Conservation (phyloP, 805 yeast genomes). For the Cyberlindnera americana region DNA sequence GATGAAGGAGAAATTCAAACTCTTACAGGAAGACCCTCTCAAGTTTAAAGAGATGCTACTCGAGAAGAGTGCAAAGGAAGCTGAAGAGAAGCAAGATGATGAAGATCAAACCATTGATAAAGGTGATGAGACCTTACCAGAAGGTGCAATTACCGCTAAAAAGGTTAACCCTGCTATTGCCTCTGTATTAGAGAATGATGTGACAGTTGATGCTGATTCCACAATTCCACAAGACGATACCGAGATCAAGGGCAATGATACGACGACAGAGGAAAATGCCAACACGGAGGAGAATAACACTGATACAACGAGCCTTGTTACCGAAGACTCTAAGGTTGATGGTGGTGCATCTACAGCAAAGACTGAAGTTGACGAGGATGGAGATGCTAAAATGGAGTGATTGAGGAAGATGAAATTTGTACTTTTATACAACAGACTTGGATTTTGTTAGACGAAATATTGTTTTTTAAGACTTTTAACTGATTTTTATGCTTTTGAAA, state of each 20-base stretch:
- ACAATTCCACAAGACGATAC: conserved; percentile 48
- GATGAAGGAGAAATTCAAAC: conserved; percentile 4
- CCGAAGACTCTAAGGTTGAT: conserved; percentile 14
- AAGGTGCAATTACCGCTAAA: conserved; percentile 11
- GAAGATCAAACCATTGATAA: conserved; percentile 23
- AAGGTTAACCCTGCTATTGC: conserved; percentile 24
- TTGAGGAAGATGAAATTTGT: neutral
- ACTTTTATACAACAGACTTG: neutral
- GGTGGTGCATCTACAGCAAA: conserved; percentile 9
- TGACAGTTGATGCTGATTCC: conserved; percentile 43
- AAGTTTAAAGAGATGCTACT: conserved; percentile 10
- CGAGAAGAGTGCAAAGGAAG: conserved; percentile 11
- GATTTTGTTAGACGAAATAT: neutral
- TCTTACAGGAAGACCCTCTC: conserved; percentile 9
- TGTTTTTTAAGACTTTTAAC: neutral
- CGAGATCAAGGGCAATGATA: conserved; percentile 36
- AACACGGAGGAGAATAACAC: conserved; percentile 30
- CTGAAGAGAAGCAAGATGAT: conserved; percentile 18
- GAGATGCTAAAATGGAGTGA: conserved; percentile 31
- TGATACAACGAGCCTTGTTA: conserved; percentile 17
- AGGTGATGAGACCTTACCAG: conserved; percentile 21
- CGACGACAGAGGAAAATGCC: conserved; percentile 44
- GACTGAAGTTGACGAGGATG: conserved; percentile 28
- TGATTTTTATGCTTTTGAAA: no score
- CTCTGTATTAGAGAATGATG: conserved; percentile 27